These are phyloP conservation scores for Claviceps quebecensis DNA, from an alignment of 2,329 filamentous ascomycete species.

Conservation along the genomic window DNA sequence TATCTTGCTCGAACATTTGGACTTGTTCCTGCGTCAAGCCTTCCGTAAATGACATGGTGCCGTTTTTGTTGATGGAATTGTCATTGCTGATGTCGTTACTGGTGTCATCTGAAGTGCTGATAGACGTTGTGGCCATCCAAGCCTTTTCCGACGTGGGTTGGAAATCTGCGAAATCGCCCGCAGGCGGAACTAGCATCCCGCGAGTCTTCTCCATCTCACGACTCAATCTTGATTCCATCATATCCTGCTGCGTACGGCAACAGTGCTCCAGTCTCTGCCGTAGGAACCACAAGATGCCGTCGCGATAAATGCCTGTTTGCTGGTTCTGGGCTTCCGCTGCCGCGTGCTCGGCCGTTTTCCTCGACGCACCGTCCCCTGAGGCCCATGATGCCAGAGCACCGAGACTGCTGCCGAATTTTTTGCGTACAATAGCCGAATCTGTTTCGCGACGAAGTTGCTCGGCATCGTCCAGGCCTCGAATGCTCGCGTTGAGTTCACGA, in stretches of 20 bases:
- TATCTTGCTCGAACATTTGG: slow-evolving; percentile 87
- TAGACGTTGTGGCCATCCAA: slow-evolving; percentile 1
- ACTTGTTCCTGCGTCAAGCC: slow-evolving; percentile 71
- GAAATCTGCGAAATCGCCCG: slow-evolving; percentile 21
- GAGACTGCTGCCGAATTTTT: slow-evolving; percentile 51
- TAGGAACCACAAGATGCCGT: slow-evolving; percentile 74
- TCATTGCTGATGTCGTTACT: not conserved
- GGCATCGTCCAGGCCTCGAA: slow-evolving; percentile 65
- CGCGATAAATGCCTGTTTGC: slow-evolving; percentile 56
- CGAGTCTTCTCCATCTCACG: slow-evolving; percentile 82
- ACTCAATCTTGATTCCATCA: slow-evolving; percentile 83
- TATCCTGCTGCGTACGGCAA: slow-evolving; percentile 64
- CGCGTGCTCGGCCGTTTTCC: slow-evolving; percentile 50
- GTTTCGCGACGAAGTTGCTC: slow-evolving; percentile 72
- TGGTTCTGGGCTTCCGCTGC: slow-evolving; percentile 57
- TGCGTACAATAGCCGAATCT: slow-evolving; percentile 52
- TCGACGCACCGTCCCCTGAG: slow-evolving; percentile 39
- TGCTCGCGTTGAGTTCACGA: slow-evolving; percentile 70
- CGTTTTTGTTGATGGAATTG: not conserved
- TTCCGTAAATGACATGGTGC: slow-evolving; percentile 18
- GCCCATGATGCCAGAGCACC: slow-evolving; percentile 53
- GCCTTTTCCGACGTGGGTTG: slow-evolving; percentile 10
- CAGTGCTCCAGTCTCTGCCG: slow-evolving; percentile 62
- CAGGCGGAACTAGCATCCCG: slow-evolving; percentile 45
- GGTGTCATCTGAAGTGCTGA: slow-evolving; percentile 8